Base-by-base conservation (phyloP, 306 rosid genomes). In the Neltuma alba region DNA sequence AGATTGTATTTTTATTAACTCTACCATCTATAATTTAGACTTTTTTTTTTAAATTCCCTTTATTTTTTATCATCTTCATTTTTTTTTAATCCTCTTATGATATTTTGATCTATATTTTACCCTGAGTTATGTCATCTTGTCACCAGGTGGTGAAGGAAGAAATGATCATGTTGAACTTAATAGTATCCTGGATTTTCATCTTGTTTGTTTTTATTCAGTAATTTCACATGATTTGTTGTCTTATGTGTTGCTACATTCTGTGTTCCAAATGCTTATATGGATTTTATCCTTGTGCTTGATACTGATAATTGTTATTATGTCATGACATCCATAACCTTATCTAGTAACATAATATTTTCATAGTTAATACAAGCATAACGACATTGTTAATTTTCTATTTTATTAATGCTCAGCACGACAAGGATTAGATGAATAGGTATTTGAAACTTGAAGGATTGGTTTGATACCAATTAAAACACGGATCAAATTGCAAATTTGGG, bases 151-250 rank as follows among this genome's bases (percentile, higher is more conserved):
- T 57, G 67, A 40, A n/a, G n/a, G n/a, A n/a, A 72, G 48, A 31
- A 9, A 40, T 54, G 28, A 34, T 30, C 65, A 27, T 75, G 76
- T 70, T 80, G 13, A 70, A 62, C 60, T 79, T 79, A 52, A 73
- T 62, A n/a, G 18, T 30, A 12, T 58, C 20, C 7, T 25, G 13
- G 65, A 11, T 58, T 27, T 9, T 58, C 36, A 27, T 58, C 16
- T 27, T 58, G 18, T 13, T 58, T 9, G 33, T 4, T 10, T 27
- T 58, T 10, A 25, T 23, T 27, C 20, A 27, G 16, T 27, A 27
- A 60, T 65, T 37, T 65, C 71, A 63, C 13, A 2, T 63, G 11
- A 33, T 34, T 33, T 34, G 27, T 8, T 57, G 70, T 63, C 27
- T 63, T 63, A 34, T 63, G 11, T 15, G 42, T 33, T 33, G 25